A percentile compares a stretch with the other conserved stretches of the same genome.
phyloP scores from a whole-genome alignment of 2,329 filamentous ascomycete species.

The Hymenoscyphus fructigenus region DNA sequence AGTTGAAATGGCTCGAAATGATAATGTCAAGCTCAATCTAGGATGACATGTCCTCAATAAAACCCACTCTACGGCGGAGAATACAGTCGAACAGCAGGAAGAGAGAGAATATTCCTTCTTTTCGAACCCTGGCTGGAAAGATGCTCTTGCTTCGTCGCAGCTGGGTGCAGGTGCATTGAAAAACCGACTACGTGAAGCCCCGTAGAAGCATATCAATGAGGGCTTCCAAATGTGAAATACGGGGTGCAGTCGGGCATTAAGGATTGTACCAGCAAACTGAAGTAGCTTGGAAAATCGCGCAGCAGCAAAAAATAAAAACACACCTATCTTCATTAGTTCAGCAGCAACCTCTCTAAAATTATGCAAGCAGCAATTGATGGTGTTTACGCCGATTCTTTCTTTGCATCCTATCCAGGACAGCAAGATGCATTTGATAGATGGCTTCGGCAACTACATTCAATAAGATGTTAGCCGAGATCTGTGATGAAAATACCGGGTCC shows the following conservation, averaged over 20 bases:
- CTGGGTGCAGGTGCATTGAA: conserved; percentile 32
- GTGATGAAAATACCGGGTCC: background rate
- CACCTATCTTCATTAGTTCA: background rate
- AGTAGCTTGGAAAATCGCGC: background rate
- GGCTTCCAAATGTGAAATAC: conserved; percentile 25
- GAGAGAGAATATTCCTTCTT: conserved; percentile 28
- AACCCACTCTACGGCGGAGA: conserved; percentile 40
- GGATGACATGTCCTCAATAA: conserved; percentile 51
- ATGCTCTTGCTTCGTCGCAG: conserved; percentile 17
- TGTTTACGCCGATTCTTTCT: background rate
- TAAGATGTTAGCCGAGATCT: background rate
- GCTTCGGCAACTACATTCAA: background rate
- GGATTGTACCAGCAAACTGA: background rate
- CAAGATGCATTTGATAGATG: background rate
- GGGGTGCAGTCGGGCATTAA: background rate
- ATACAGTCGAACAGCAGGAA: conserved; percentile 28
- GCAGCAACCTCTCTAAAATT: background rate
- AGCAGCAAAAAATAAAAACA: background rate
- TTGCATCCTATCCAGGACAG: background rate
- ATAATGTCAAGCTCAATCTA: conserved; percentile 42
- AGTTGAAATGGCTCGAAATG: conserved; percentile 41
- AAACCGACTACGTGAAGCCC: conserved; percentile 27
- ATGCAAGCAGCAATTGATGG: background rate
- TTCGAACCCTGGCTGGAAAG: conserved; percentile 30
- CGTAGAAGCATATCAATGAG: conserved; percentile 37